These are phyloP conservation scores for Spiromastix sp. DNA, from an alignment of 2,329 filamentous ascomycete species.

Conservation along the genomic window DNA sequence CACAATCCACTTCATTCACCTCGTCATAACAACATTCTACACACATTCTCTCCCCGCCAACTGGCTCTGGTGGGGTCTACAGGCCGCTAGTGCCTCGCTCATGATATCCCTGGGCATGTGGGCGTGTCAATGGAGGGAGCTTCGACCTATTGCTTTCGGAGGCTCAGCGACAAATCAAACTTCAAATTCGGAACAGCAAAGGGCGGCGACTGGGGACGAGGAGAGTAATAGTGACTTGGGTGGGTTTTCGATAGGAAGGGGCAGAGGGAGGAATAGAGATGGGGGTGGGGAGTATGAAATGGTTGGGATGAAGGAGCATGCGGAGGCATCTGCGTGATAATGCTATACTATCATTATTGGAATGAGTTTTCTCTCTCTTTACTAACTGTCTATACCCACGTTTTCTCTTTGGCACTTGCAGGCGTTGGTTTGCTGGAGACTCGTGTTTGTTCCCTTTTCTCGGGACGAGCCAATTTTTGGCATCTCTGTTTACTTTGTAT, in stretches of 20 bases:
- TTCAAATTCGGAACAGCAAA: constrained; percentile 39
- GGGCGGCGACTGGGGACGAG: constrained; percentile 35
- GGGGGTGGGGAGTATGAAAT: constrained; percentile 50
- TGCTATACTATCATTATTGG: background rate
- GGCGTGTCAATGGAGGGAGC: constrained; percentile 82
- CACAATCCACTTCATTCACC: constrained; percentile 75
- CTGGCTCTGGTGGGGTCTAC: constrained; percentile 75
- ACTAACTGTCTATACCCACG: constrained; percentile 1
- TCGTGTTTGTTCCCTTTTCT: too few relatives aligned
- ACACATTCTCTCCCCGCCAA: constrained; percentile 65
- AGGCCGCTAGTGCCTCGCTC: constrained; percentile 48
- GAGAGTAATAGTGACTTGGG: constrained; percentile 8
- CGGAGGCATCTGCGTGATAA: constrained; percentile 43
- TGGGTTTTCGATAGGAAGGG: constrained; percentile 14
- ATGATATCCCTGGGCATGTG: constrained; percentile 72
- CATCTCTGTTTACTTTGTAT: too few relatives aligned
- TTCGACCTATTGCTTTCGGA: constrained; percentile 80
- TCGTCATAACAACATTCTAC: constrained; percentile 68
- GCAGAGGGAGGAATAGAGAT: constrained; percentile 15
- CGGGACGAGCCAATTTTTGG: too few relatives aligned
- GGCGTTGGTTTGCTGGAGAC: constrained; percentile 1
- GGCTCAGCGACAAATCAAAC: constrained; percentile 22
- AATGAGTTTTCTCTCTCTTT: constrained; percentile 1
- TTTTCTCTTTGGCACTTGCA: constrained; percentile 1
- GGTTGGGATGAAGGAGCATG: constrained; percentile 41